Evolutionary conservation across 2,329 filamentous ascomycete species (phyloP), one percentile per base, ranked within the genome.

Genomic region (Nemania sp.): DNA sequence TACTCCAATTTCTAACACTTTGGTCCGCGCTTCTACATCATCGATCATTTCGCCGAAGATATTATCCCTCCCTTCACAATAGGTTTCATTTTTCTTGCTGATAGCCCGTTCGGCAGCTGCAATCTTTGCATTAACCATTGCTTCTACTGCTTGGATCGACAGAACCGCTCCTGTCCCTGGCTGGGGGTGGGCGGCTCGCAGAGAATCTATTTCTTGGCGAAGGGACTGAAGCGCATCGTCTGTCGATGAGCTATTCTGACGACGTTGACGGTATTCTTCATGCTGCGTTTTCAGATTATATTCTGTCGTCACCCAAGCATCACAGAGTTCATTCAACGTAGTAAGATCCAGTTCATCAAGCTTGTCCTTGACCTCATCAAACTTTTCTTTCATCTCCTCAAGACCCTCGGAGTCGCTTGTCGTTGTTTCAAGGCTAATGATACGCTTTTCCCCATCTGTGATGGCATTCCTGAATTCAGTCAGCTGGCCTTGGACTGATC

Each of bases 31-130:
- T 10, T 5, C 22, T 3, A 65, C 18, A 3, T 51, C 64, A 32
- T 74, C 72, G 5, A 76, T 68, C 53, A 74, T 57, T 1, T 69
- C 70, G 35, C 58, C 68, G 49, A 68, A 64, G 0, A 58, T 32
- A 8, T 74, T 55, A 18, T 68, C 68, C 24, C 64, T 69, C 3
- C 67, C 47, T 15, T 66, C 63, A n/a, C 18, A 43, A 29, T 62
- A 43, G 6, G 22, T 18, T 20, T 22, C 57, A 2, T 13, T 59
- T 20, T 64, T 35, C 15, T 66, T 2, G 4, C 22, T 61, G 7
- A 69, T 63, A 10, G 58, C 47, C 7, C 61, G 8, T 45, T 64
- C 29, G 4, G 59, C 60, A 4, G 53, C 53, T 35, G 54, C 45
- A 1, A 70, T n/a, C 35, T 53, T 63, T 15, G 49, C 32, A 13